phyloP scores from a whole-genome alignment of 2,329 filamentous ascomycete species.

The Colletotrichum trifolii region DNA sequence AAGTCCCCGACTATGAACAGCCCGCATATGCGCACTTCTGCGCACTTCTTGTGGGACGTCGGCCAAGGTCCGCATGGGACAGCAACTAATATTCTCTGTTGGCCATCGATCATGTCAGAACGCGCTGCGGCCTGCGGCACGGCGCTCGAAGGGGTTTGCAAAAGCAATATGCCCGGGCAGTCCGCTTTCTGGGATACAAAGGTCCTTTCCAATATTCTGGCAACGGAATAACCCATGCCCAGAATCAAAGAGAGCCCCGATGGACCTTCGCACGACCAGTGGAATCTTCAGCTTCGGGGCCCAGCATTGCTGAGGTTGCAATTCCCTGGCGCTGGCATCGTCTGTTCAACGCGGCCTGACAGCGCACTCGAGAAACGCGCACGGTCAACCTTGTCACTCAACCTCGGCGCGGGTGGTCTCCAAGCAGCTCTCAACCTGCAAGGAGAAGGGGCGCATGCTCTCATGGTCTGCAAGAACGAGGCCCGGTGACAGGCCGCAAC shows the following conservation, averaged over 20 bases:
- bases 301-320: constrained; percentile 6
- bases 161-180: constrained; percentile 16
- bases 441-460: neutral
- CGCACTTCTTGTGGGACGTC: constrained; percentile 13
- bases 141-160: constrained; percentile 1
- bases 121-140: constrained; percentile 13
- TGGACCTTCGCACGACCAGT: no score
- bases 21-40: neutral
- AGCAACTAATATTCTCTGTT: constrained; percentile 18
- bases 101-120: constrained; percentile 18
- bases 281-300: constrained; percentile 8
- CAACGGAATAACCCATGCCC: no score
- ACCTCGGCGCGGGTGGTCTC: neutral
- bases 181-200: no score
- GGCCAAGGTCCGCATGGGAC: constrained; percentile 15
- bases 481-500: constrained; percentile 19
- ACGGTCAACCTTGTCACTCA: neutral
- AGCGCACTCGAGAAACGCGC: neutral
- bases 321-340: constrained; percentile 3
- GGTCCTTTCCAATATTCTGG: no score
- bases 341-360: constrained; percentile 9
- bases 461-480: constrained; percentile 4
- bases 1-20: neutral
- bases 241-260: neutral
- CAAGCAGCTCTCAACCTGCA: neutral